Evolutionary conservation across 2,329 filamentous ascomycete species (phyloP).

Genomic region (Fusarium algeriense): DNA sequence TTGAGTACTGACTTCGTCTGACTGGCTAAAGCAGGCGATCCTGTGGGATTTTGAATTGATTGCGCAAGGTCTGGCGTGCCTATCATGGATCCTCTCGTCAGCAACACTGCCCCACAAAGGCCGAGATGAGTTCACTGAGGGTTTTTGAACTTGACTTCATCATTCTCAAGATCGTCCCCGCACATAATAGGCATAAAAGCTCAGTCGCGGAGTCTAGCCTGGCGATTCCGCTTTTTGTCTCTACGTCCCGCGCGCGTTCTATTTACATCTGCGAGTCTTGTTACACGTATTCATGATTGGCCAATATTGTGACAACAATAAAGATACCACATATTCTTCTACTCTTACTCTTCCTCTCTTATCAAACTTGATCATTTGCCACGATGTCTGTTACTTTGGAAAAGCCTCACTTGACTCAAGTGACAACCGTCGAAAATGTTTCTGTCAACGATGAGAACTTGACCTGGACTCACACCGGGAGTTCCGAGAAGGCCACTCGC

Average conservation of each 20-base stretch:
- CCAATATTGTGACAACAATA: constrained; percentile 21
- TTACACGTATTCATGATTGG: constrained; percentile 29
- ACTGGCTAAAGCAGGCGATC: constrained; percentile 16
- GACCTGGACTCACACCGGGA: constrained; percentile 44
- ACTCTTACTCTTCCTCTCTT: neutral
- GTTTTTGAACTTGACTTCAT: constrained; percentile 28
- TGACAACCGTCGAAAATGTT: constrained; percentile 33
- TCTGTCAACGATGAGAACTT: constrained; percentile 43
- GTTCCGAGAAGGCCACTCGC: constrained; percentile 28
- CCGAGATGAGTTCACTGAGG: constrained; percentile 17
- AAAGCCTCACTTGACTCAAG: neutral
- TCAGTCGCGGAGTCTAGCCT: neutral
- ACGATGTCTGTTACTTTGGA: constrained; percentile 23
- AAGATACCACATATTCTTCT: constrained; percentile 24
- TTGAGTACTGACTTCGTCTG: neutral
- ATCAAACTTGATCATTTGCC: neutral
- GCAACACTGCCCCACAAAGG: constrained; percentile 38
- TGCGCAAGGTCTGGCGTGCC: constrained; percentile 21
- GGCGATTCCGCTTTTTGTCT: neutral
- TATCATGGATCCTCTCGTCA: constrained; percentile 24
- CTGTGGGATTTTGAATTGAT: constrained; percentile 18
- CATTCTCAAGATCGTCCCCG: neutral
- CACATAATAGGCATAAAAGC: neutral
- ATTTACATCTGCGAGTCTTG: neutral
- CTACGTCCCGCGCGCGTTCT: neutral